These are phyloP conservation scores for Microbotryum scabiosae DNA, from an alignment of 1,284 basidiomycete species.

Conservation along the genomic window DNA sequence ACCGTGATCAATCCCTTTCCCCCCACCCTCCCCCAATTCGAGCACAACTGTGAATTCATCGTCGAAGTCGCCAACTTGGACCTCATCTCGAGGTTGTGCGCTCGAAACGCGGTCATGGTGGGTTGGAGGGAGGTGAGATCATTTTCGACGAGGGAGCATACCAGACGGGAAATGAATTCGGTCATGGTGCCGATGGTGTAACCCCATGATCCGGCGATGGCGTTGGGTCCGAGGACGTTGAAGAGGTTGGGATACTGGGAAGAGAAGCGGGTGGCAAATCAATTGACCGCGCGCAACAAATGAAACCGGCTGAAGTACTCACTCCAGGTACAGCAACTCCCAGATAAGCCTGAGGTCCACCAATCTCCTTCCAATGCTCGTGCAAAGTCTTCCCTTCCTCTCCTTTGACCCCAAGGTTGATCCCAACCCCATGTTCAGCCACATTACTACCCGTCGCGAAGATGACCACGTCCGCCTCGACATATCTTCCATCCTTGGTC, in stretches of 20 bases:
- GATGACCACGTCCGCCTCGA: slow-evolving; percentile 35
- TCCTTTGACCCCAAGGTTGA: slow-evolving; percentile 32
- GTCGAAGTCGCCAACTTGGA: not conserved
- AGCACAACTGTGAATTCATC: no score
- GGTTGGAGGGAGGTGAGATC: slow-evolving; percentile 27
- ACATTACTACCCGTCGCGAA: slow-evolving; percentile 40
- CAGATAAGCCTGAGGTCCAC: slow-evolving; percentile 33
- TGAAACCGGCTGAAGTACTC: not conserved
- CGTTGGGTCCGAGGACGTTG: slow-evolving; percentile 31
- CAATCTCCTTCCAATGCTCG: slow-evolving; percentile 26
- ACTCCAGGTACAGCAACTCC: slow-evolving; percentile 32
- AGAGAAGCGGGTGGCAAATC: no score
- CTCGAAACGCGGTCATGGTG: slow-evolving; percentile 8
- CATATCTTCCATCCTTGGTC: slow-evolving; percentile 44
- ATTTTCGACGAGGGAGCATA: slow-evolving; percentile 18
- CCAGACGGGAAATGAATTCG: slow-evolving; percentile 18
- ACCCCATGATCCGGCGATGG: slow-evolving; percentile 26
- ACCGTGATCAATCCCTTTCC: no score
- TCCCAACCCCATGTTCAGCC: slow-evolving; percentile 31
- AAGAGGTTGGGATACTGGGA: slow-evolving; percentile 32
- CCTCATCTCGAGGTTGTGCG: slow-evolving; percentile 15
- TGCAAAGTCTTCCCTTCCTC: slow-evolving; percentile 29
- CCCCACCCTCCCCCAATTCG: no score
- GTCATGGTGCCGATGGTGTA: slow-evolving; percentile 27
- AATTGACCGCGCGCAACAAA: no score